Conservation (phyloP, 352 stramenopile species). For the Globisporangium spinosum region DNA sequence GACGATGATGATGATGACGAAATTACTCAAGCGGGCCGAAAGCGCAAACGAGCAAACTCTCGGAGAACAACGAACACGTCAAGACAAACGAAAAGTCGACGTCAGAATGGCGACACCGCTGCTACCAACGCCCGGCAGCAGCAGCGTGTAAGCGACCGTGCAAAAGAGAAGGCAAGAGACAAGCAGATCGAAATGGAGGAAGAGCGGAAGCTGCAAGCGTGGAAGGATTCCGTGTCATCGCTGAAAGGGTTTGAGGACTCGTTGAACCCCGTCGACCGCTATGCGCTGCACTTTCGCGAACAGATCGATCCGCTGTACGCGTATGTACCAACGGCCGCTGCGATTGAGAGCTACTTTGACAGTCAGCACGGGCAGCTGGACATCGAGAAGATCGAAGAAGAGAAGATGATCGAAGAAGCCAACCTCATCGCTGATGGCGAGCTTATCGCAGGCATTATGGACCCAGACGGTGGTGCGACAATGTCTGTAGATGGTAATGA, state of each 20-base stretch:
- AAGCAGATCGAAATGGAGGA: slow-evolving; percentile 90
- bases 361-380: slow-evolving; percentile 34
- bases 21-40: slow-evolving; percentile 16
- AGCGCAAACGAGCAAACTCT: slow-evolving; percentile 17
- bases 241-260: slow-evolving; percentile 89
- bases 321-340: slow-evolving; percentile 76
- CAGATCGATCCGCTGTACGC: slow-evolving; percentile 86
- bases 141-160: slow-evolving; percentile 46
- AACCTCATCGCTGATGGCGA: slow-evolving; percentile 64
- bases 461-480: slow-evolving; percentile 9
- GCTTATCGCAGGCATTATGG: slow-evolving; percentile 52
- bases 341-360: slow-evolving; percentile 45
- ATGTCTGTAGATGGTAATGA: slow-evolving; percentile 7
- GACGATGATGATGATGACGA: slow-evolving; percentile 38
- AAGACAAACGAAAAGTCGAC: slow-evolving; percentile 11
- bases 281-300: slow-evolving; percentile 91
- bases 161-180: slow-evolving; percentile 68
- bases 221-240: slow-evolving; percentile 72
- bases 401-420: slow-evolving; percentile 61
- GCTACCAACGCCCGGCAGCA: slow-evolving; percentile 11
- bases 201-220: slow-evolving; percentile 90
- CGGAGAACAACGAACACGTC: slow-evolving; percentile 12
- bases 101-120: not conserved
- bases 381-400: slow-evolving; percentile 56
- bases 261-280: slow-evolving; percentile 91